Evolutionary conservation across 1,284 basidiomycete genomes (phyloP), one percentile per base, ranked within the genome.

Genomic region (Pseudozyma sp.): DNA sequence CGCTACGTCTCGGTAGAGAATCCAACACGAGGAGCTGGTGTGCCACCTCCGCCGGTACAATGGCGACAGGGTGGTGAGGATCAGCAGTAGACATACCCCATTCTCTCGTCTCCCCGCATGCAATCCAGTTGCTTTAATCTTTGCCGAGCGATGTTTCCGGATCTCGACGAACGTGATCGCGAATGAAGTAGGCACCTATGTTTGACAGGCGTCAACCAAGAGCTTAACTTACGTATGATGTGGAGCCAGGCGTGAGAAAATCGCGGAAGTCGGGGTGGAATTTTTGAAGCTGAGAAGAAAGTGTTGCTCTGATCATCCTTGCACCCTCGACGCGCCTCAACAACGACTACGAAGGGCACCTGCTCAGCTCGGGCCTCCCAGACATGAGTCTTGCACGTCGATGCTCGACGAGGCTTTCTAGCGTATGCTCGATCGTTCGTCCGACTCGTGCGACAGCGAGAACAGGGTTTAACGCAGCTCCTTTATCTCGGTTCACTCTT

Each of bases 1-100:
- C 60, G 64, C 45, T 73, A 53, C 37, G 55, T 73, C 5, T 47
- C 53, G 19, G 58, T 77, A 6, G 71, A 77, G 43, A 73, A 77
- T 37, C 71, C 75, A 5, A n/a, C 50, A 7, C 37, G 71, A 39
- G 70, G 66, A 29, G 55, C 75, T 0, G 67, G 71, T 13, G 52
- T 56, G 17, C 52, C 71, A 14, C 66, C 66, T 0, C 57, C 66
- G 6, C 67, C 75, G 13, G 64, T 72, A 5, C 73, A 75, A 56
- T 75, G 73, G 73, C 46, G 71, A 19, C 46, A 66, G 9, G 35
- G 14, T 6, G 35, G 46, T 3, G 50, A 17, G 4, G 1, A 34
- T 9, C 29, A 49, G 30, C 35, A 52, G 51, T 58, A 66, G 51
- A 45, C 17, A 11, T 17, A 44, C n/a, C 7, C 24, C 16, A 30